These are phyloP conservation scores for Iberis pinnata DNA, from an alignment of 345 rosid genomes.

Conservation along the genomic window DNA sequence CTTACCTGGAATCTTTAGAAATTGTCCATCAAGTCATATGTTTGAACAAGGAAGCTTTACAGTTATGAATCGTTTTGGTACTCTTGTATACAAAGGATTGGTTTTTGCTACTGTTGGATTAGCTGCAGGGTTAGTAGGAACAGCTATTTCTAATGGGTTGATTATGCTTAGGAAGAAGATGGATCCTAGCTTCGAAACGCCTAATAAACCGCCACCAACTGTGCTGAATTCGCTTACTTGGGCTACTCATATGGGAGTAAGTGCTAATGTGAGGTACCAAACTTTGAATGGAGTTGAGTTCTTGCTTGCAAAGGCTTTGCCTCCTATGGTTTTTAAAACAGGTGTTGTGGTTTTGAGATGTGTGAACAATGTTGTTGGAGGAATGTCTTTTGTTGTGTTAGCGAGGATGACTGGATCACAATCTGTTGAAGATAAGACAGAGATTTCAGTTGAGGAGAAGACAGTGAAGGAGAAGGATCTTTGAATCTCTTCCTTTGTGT, in stretches of 20 bases:
- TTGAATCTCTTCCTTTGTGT: constrained; percentile 12
- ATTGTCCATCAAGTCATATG: constrained; percentile 81
- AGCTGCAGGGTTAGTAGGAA: constrained; percentile 89
- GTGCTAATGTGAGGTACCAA: constrained; percentile 90
- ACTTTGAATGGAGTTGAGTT: constrained; percentile 79
- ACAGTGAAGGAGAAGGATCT: constrained; percentile 24
- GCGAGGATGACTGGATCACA: constrained; percentile 97
- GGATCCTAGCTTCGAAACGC: constrained; percentile 85
- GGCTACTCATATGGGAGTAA: constrained; percentile 89
- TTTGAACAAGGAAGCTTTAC: constrained; percentile 68
- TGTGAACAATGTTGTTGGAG: constrained; percentile 75
- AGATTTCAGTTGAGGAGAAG: constrained; percentile 31
- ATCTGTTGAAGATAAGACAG: constrained; percentile 40
- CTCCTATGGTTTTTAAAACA: constrained; percentile 65
- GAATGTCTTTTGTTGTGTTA: constrained; percentile 75
- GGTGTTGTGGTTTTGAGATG: constrained; percentile 74
- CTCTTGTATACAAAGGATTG: constrained; percentile 72
- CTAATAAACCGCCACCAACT: constrained; percentile 84
- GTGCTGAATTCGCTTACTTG: constrained; percentile 75
- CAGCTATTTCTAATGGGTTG: constrained; percentile 73
- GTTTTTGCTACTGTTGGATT: constrained; percentile 78
- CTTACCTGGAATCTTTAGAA: constrained; percentile 64
- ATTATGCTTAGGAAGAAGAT: constrained; percentile 85
- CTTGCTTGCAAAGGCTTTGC: constrained; percentile 50
- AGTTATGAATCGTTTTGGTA: constrained; percentile 54